These are phyloP conservation scores for Suillus paluster DNA, from an alignment of 768 basidiomycete genomes.

Conservation along the genomic window DNA sequence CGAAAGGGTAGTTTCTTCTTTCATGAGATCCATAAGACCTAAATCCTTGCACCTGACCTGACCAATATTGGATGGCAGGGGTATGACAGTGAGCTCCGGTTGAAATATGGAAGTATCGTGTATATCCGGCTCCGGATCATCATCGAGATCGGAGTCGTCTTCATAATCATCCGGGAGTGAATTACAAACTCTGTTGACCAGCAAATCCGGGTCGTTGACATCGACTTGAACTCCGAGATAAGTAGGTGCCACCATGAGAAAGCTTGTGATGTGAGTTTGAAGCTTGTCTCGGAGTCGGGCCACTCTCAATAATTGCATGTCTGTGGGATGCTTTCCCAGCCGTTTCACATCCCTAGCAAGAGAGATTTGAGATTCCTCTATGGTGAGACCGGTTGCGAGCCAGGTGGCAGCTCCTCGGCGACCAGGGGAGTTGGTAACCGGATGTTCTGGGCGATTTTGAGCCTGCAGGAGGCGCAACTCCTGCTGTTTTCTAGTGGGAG, in stretches of 20 bases:
- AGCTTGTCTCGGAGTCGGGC: not conserved
- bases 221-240: not conserved
- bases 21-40: not conserved
- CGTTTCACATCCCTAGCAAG: not conserved
- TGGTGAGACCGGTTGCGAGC: constrained; percentile 1
- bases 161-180: not conserved
- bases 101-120: not conserved
- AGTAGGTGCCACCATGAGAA: not conserved
- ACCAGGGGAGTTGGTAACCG: not conserved
- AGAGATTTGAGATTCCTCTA: constrained; percentile 6
- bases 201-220: not conserved
- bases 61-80: constrained; percentile 2
- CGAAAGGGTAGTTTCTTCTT: constrained; percentile 13
- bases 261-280: not conserved
- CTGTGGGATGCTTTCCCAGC: not conserved
- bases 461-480: not conserved
- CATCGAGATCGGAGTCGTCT: not conserved
- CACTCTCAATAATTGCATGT: not conserved
- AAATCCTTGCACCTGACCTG: not conserved
- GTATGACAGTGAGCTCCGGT: not conserved
- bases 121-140: not conserved
- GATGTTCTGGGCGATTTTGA: not conserved
- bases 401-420: constrained; percentile 4
- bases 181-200: not conserved
- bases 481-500: not conserved